These are phyloP conservation scores for Alternaria postmessia DNA, from an alignment of 2,329 filamentous ascomycete genomes.

Conservation along the genomic window DNA sequence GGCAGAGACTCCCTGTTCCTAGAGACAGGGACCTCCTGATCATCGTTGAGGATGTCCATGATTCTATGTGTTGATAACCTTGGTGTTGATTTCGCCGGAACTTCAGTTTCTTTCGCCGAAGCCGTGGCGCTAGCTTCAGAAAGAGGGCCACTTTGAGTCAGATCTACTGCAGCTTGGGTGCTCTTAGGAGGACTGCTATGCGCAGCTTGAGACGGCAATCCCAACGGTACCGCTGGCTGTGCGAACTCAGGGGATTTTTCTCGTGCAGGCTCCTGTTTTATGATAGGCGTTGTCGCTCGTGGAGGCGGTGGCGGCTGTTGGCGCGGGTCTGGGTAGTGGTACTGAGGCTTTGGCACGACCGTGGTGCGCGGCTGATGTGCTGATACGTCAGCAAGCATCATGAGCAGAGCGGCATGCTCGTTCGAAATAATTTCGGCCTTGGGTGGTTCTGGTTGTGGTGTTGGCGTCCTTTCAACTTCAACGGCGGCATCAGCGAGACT, in stretches of 20 bases:
- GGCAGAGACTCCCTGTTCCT: conserved; percentile 30
- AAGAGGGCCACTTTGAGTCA: conserved; percentile 9
- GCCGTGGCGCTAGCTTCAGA: conserved; percentile 19
- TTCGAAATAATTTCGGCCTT: conserved; percentile 47
- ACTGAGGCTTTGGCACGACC: conserved; percentile 3
- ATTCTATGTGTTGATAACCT: conserved; percentile 47
- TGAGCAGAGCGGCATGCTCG: conserved; percentile 52
- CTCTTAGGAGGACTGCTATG: conserved; percentile 28
- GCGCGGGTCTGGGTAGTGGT: conserved; percentile 12
- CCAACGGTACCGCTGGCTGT: conserved; percentile 21
- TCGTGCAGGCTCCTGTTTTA: conserved; percentile 23
- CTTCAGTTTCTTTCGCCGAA: conserved; percentile 16
- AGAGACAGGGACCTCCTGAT: conserved; percentile 40
- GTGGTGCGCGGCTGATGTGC: conserved; percentile 29
- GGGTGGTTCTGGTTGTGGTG: conserved; percentile 23
- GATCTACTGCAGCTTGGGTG: conserved; percentile 14
- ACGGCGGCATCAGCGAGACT: conserved; percentile 45
- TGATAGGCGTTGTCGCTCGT: conserved; percentile 21
- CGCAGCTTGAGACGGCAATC: conserved; percentile 27
- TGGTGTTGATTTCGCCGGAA: conserved; percentile 32
- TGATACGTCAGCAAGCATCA: conserved; percentile 49
- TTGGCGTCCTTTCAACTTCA: conserved; percentile 45
- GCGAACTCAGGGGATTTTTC: conserved; percentile 29
- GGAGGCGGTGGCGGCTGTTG: conserved; percentile 13
- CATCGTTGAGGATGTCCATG: conserved; percentile 50